Conservation (phyloP, 495 filamentous ascomycete genomes). For the Penicillium dipodomyicola region DNA sequence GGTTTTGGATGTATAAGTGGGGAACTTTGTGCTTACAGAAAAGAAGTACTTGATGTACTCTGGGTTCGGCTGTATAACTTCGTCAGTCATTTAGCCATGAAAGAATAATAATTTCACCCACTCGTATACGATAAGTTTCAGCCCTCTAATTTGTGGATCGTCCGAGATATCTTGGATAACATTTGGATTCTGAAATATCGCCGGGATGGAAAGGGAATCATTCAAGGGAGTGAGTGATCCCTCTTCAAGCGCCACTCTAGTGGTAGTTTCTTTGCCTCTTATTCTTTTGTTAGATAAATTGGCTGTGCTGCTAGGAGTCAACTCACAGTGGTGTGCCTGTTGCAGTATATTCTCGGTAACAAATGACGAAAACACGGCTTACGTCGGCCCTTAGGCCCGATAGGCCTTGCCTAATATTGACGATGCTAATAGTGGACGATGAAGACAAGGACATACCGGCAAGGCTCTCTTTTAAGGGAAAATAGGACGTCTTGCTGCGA, state of each 20-base stretch:
- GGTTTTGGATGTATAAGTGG: constrained; percentile 2
- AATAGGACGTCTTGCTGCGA: too few relatives aligned
- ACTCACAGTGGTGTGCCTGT: constrained; percentile 4
- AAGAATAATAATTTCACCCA: constrained; percentile 1
- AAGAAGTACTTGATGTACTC: constrained; percentile 1
- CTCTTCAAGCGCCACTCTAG: background rate
- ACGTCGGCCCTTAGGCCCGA: background rate
- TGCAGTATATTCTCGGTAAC: background rate
- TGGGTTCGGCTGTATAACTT: background rate
- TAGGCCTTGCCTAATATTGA: background rate
- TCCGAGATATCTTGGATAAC: constrained; percentile 4
- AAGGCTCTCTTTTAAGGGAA: background rate
- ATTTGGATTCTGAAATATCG: constrained; percentile 1
- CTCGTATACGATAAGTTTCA: constrained; percentile 2
- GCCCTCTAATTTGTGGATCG: background rate
- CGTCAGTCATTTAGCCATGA: constrained; percentile 1
- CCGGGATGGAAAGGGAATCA: background rate
- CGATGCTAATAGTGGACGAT: background rate
- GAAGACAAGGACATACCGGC: background rate
- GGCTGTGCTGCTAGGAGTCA: background rate
- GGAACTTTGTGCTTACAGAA: constrained; percentile 4
- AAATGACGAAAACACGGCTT: constrained; percentile 4
- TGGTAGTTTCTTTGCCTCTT: constrained; percentile 3
- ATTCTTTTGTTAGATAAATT: constrained; percentile 1
- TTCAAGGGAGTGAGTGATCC: constrained; percentile 1